phyloP scores from a whole-genome alignment of 345 rosid species.

The Dimocarpus longan region DNA sequence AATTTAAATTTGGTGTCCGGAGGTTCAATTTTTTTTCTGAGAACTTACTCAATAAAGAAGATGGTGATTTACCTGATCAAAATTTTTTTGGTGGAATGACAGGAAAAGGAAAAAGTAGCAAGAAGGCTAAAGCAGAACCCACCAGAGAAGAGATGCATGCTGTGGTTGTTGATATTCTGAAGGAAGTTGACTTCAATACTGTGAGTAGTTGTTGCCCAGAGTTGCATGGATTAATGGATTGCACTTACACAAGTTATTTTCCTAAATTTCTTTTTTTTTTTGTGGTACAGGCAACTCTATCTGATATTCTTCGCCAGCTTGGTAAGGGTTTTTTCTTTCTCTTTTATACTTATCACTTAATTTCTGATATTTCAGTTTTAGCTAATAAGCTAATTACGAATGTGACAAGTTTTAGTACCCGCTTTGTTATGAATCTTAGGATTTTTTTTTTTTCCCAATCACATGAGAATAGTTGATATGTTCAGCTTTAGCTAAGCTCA shows the following conservation, averaged over 20 bases:
- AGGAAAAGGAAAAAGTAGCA: conserved; percentile 66
- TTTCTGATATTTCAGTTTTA: conserved; percentile 3
- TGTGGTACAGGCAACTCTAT: conserved; percentile 77
- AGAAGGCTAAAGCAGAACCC: conserved; percentile 72
- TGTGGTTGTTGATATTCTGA: conserved; percentile 78
- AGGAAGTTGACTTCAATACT: conserved; percentile 95
- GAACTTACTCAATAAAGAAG: background rate
- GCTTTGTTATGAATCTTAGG: conserved; percentile 63
- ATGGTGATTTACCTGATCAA: conserved; percentile 4
- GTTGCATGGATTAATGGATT: conserved; percentile 4
- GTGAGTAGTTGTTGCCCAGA: conserved; percentile 44
- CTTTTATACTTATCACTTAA: background rate
- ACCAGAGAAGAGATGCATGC: conserved; percentile 86
- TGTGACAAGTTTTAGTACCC: conserved; percentile 48
- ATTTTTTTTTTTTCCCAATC: background rate
- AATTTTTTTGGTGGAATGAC: conserved; percentile 18
- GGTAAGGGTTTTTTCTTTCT: conserved; percentile 46
- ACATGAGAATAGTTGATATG: background rate
- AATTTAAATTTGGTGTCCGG: background rate
- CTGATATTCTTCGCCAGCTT: conserved; percentile 81
- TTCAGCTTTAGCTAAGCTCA: background rate
- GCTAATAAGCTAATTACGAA: background rate
- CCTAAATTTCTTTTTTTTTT: background rate
- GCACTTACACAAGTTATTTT: conserved; percentile 5
- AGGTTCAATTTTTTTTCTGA: background rate